These are phyloP conservation scores for Colletotrichum chrysophilum DNA, from an alignment of 2,329 filamentous ascomycete species.

Conservation along the genomic window DNA sequence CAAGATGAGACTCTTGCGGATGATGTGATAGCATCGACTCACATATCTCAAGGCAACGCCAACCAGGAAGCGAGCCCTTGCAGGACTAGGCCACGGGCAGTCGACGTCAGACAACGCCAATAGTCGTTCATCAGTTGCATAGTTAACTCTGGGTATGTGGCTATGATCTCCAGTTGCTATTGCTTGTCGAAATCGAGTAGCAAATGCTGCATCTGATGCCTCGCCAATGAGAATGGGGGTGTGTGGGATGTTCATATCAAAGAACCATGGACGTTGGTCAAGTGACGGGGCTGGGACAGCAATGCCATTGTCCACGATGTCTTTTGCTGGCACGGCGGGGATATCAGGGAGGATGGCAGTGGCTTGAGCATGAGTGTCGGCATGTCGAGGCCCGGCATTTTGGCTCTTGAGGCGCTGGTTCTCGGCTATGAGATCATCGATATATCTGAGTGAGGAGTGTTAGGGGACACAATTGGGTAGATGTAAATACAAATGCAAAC, in stretches of 20 bases:
- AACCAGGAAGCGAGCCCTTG: slow-evolving; percentile 40
- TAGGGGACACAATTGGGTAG: background rate
- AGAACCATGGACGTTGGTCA: slow-evolving; percentile 37
- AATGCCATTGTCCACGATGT: background rate
- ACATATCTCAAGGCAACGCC: slow-evolving; percentile 46
- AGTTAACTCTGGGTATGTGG: slow-evolving; percentile 39
- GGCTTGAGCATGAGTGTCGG: background rate
- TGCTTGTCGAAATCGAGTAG: slow-evolving; percentile 39
- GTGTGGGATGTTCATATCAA: slow-evolving; percentile 35
- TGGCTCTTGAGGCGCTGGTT: slow-evolving; percentile 32
- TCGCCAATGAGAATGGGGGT: slow-evolving; percentile 40
- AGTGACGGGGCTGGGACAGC: slow-evolving; percentile 22
- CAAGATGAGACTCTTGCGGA: slow-evolving; percentile 41
- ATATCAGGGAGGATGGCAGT: background rate
- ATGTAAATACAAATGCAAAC: slow-evolving; percentile 28
- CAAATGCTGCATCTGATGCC: slow-evolving; percentile 40
- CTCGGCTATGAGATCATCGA: slow-evolving; percentile 38
- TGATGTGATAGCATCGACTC: slow-evolving; percentile 45
- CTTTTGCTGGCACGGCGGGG: background rate
- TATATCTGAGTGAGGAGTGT: slow-evolving; percentile 27
- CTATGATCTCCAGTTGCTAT: slow-evolving; percentile 32
- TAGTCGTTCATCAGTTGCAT: slow-evolving; percentile 34
- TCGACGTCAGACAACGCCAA: slow-evolving; percentile 31
- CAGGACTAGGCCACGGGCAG: slow-evolving; percentile 42
- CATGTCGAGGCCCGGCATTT: background rate